A percentile compares a stretch with the other conserved stretches of the same genome.
Conservation (phyloP, 2,329 filamentous ascomycete genomes). For the Colletotrichum brevisporum region DNA sequence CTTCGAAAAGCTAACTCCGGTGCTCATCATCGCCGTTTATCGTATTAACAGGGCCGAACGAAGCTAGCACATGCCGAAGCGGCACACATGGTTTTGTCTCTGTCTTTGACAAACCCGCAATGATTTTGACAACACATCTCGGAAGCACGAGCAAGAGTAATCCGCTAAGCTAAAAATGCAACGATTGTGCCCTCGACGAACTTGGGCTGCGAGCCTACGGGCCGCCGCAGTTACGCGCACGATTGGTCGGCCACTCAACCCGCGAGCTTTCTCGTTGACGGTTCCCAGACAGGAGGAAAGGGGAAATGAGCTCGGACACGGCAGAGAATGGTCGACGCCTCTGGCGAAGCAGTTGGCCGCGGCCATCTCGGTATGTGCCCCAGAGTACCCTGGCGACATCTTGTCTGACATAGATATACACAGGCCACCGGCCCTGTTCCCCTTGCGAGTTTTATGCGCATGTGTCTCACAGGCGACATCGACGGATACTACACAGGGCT, state of each 20-base stretch:
- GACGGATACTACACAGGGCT: constrained; percentile 94
- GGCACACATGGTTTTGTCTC: constrained; percentile 22
- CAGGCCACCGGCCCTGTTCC: constrained; percentile 88
- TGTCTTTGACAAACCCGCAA: constrained; percentile 19
- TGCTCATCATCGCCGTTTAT: neutral
- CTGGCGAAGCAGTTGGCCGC: constrained; percentile 88
- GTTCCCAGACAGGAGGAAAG: constrained; percentile 26
- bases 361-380: constrained; percentile 80
- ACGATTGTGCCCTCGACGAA: constrained; percentile 16
- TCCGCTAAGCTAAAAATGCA: constrained; percentile 15
- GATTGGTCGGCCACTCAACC: neutral
- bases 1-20: constrained; percentile 10
- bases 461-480: constrained; percentile 92
- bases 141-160: neutral
- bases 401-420: constrained; percentile 6
- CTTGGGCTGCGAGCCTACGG: constrained; percentile 17
- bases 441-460: constrained; percentile 96
- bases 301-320: constrained; percentile 52
- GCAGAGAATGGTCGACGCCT: constrained; percentile 89
- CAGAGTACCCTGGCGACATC: neutral
- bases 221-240: neutral
- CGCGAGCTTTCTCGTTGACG: constrained; percentile 47
- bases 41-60: constrained; percentile 1
- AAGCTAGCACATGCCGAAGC: constrained; percentile 15
- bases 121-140: constrained; percentile 15